phyloP scores from a whole-genome alignment of 805 yeast genomes.

The Candida berthetii region DNA sequence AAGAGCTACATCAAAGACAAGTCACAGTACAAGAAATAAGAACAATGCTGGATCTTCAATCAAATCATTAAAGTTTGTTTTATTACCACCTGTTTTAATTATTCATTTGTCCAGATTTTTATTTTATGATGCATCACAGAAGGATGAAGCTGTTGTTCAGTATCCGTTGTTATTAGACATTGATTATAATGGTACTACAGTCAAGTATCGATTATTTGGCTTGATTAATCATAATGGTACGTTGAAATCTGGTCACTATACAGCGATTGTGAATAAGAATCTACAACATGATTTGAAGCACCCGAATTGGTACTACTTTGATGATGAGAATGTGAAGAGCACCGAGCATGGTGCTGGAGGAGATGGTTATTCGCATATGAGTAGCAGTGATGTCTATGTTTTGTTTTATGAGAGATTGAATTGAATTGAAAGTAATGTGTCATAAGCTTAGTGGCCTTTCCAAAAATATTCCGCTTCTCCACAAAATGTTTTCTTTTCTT shows the following conservation, averaged over 20 bases:
- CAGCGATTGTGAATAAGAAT: slow-evolving; percentile 52
- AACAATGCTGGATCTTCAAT: slow-evolving; percentile 26
- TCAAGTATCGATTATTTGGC: slow-evolving; percentile 49
- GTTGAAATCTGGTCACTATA: slow-evolving; percentile 71
- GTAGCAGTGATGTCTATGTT: slow-evolving; percentile 60
- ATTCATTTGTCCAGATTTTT: slow-evolving; percentile 81
- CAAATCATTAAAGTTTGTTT: slow-evolving; percentile 67
- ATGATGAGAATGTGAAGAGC: slow-evolving; percentile 56
- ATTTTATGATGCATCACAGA: slow-evolving; percentile 47
- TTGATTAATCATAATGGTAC: slow-evolving; percentile 69
- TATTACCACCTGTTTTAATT: slow-evolving; percentile 74
- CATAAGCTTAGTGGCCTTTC: no score
- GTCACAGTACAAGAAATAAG: no score
- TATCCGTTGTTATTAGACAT: slow-evolving; percentile 53
- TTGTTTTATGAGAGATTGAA: slow-evolving; percentile 50
- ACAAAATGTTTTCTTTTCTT: no score
- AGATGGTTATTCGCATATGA: slow-evolving; percentile 27
- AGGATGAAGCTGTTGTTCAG: slow-evolving; percentile 41
- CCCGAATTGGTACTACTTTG: slow-evolving; percentile 69
- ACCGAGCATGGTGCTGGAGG: slow-evolving; percentile 41
- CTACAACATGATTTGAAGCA: slow-evolving; percentile 26
- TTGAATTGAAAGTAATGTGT: no score
- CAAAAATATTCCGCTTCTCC: no score
- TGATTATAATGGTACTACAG: slow-evolving; percentile 27
- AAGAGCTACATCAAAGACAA: no score